Evolutionary conservation across 352 stramenopile genomes (phyloP), one percentile per base, ranked within the genome.

Genomic region (Phytopythium helicoides): DNA sequence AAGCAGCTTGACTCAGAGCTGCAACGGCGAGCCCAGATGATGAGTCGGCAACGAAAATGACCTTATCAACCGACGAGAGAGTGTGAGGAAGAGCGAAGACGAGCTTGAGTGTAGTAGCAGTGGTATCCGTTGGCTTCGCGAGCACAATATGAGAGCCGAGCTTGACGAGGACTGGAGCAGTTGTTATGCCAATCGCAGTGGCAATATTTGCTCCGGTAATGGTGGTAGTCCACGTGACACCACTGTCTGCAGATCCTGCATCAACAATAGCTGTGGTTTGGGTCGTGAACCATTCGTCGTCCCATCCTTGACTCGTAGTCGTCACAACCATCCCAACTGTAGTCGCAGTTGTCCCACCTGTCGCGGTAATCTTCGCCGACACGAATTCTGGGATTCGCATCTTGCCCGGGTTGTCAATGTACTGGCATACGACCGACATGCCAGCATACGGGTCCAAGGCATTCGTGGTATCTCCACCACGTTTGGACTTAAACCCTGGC

Each of bases 271-370:
- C 26, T 34, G 33, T 60, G 10, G 62, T 67, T 21, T 84, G 42
- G 14, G 39, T 53, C 0, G 76, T 82, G 52, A 87, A 87, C 71
- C 73, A 87, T 39, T 91, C 81, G 23, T 71, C 53, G 26, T 82
- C 51, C 2, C 59, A 47, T 14, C 81, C 76, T 10, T 81, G 58
- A 23, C 75, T 54, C 0, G 52, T 54, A 33, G 73, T 71, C 0
- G 74, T 83, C 44, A 68, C 54, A 2, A 92, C 44, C 3, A 63
- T 37, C 3, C 42, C 58, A 0, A 33, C 28, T 16, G 50, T 58
- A 15, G 54, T 51, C 6, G 40, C 40, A 12, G 46, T 44, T 1
- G 44, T 45, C 12, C 51, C 53, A 0, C 45, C 49, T 2, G 58
- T 50, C 0, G 58, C 66, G 7, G 54, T 47, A 44, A 85, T 61